Percentiles rank a stretch among this genome's conserved stretches.
These are phyloP conservation scores for Pseudogymnoascus sp. DNA, from an alignment of 2,329 filamentous ascomycete species.

Conservation along the genomic window DNA sequence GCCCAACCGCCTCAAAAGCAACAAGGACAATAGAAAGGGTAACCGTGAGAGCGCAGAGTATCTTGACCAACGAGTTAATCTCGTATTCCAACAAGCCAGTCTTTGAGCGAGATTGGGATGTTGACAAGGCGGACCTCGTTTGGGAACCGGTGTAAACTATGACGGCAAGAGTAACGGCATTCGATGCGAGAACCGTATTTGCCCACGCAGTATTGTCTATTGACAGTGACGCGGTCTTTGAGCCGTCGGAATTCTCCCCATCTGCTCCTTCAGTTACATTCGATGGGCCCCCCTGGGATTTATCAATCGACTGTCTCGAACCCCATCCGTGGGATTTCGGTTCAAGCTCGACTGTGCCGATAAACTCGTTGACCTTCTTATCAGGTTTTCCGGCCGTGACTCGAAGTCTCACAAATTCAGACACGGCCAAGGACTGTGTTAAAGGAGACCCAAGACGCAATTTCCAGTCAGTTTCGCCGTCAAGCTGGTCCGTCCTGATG, in stretches of 20 bases:
- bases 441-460: conserved; percentile 79
- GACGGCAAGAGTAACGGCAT: conserved; percentile 78
- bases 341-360: conserved; percentile 76
- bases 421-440: conserved; percentile 68
- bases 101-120: conserved; percentile 85
- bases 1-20: conserved; percentile 73
- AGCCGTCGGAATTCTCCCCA: conserved; percentile 20
- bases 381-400: conserved; percentile 87
- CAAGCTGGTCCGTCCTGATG: conserved; percentile 92
- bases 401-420: conserved; percentile 62
- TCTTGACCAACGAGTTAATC: conserved; percentile 96
- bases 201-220: conserved; percentile 99
- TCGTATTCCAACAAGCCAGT: conserved; percentile 90
- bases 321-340: conserved; percentile 45
- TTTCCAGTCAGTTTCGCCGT: conserved; percentile 99
- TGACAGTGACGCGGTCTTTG: conserved; percentile 64
- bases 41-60: conserved; percentile 82
- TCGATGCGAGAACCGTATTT: conserved; percentile 93
- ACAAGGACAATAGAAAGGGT: conserved; percentile 83
- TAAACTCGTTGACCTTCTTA: conserved; percentile 88
- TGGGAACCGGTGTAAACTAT: conserved; percentile 93
- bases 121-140: conserved; percentile 89
- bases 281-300: conserved; percentile 24
- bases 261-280: conserved; percentile 22
- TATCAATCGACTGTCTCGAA: conserved; percentile 29